Percentiles rank a stretch among this genome's conserved stretches.
Evolutionary conservation across 768 basidiomycete genomes (phyloP).

Genomic region (Strobilomyces confusus): DNA sequence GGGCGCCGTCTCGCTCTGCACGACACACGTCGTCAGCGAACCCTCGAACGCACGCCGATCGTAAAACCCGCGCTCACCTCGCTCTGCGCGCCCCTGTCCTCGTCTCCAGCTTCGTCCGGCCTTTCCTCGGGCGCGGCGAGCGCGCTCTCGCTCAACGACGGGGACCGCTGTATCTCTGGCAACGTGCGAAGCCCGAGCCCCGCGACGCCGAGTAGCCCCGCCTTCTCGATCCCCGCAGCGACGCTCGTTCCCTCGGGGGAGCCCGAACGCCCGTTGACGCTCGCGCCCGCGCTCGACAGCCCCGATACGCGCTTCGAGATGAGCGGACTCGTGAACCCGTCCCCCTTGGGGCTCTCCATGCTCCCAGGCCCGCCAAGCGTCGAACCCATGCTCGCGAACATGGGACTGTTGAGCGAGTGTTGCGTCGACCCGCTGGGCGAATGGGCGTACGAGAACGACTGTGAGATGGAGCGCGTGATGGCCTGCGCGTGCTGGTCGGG

Average conservation of each 20-base stretch:
- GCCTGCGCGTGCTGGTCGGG: slow-evolving; percentile 40
- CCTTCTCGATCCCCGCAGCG: slow-evolving; percentile 20
- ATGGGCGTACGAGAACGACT: slow-evolving; percentile 31
- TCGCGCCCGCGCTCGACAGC: slow-evolving; percentile 25
- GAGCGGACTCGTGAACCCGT: slow-evolving; percentile 15
- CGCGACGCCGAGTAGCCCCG: slow-evolving; percentile 26
- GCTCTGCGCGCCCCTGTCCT: slow-evolving; percentile 58
- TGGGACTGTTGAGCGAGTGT: slow-evolving; percentile 43
- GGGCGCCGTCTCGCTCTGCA: slow-evolving; percentile 50
- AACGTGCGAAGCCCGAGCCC: slow-evolving; percentile 10
- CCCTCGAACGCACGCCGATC: too few species aligned
- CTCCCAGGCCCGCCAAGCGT: slow-evolving; percentile 23
- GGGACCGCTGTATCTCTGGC: slow-evolving; percentile 16
- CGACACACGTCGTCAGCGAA: neutral
- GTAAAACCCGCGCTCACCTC: slow-evolving; percentile 47
- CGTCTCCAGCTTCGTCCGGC: slow-evolving; percentile 33
- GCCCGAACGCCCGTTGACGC: slow-evolving; percentile 16
- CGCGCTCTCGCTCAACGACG: slow-evolving; percentile 45
- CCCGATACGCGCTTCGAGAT: slow-evolving; percentile 24
- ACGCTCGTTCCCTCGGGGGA: slow-evolving; percentile 11
- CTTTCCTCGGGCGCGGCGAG: slow-evolving; percentile 33
- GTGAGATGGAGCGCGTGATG: slow-evolving; percentile 23
- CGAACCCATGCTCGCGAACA: slow-evolving; percentile 27
- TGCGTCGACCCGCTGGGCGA: slow-evolving; percentile 39
- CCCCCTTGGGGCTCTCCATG: slow-evolving; percentile 32